Evolutionary conservation across 331 rosid species (phyloP).

Genomic region (Cydonia oblonga): DNA sequence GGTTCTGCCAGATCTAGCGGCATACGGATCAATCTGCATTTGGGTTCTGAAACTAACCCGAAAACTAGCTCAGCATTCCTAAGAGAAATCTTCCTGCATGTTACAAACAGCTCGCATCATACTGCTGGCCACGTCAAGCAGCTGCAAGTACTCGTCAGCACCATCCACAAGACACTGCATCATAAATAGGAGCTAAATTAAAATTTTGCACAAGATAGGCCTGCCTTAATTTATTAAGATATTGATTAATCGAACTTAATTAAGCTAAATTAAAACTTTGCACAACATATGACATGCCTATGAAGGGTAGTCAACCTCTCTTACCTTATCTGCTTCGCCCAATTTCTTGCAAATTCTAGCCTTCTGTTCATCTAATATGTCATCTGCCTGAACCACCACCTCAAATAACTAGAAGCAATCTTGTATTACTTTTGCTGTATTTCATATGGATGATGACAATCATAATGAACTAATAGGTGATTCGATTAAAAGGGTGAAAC

Average conservation of each 20-base stretch:
- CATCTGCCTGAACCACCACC: constrained; percentile 52
- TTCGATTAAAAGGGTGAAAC: background rate
- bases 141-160: constrained; percentile 70
- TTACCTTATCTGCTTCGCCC: constrained; percentile 81
- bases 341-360: constrained; percentile 75
- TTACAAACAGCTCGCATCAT: constrained; percentile 50
- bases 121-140: constrained; percentile 32
- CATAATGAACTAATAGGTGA: background rate
- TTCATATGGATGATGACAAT: background rate
- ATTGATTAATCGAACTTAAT: background rate
- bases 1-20: constrained; percentile 7
- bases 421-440: background rate
- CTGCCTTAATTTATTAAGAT: background rate
- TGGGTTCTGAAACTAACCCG: background rate
- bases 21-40: constrained; percentile 2
- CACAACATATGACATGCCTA: background rate
- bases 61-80: constrained; percentile 8
- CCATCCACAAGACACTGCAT: constrained; percentile 80
- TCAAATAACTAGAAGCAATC: constrained; percentile 51
- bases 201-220: background rate
- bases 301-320: background rate
- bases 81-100: constrained; percentile 55
- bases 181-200: constrained; percentile 8
- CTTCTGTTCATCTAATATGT: constrained; percentile 76
- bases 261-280: background rate